Evolutionary conservation across 441 rosid species (phyloP).

Genomic region (Corymbia citriodora): DNA sequence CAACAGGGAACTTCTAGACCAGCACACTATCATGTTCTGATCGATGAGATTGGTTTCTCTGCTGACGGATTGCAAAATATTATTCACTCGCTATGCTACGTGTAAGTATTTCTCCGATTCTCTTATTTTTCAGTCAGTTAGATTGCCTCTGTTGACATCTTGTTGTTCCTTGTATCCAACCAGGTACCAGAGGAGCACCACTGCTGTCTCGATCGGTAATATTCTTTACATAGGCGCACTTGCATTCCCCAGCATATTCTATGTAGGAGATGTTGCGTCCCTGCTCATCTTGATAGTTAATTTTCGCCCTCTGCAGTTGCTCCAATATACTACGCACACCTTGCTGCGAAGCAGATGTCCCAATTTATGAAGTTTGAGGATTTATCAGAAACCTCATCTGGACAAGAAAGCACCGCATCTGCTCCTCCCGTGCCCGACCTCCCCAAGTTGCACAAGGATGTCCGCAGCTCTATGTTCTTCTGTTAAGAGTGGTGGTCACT

Average conservation of each 20-base stretch:
- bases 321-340: conserved; percentile 88
- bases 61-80: conserved; percentile 67
- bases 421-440: conserved; percentile 44
- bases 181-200: conserved; percentile 85
- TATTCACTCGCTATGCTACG: conserved; percentile 67
- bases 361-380: conserved; percentile 76
- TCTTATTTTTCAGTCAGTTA: not conserved
- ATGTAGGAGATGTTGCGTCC: not conserved
- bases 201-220: conserved; percentile 77
- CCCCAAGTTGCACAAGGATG: conserved; percentile 51
- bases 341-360: conserved; percentile 69
- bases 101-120: conserved; percentile 37
- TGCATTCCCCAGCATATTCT: not conserved
- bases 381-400: conserved; percentile 43
- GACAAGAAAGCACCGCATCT: conserved; percentile 22
- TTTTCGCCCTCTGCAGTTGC: conserved; percentile 48
- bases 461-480: conserved; percentile 76
- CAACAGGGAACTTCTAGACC: conserved; percentile 85
- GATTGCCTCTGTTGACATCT: not conserved
- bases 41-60: conserved; percentile 85
- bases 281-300: not conserved
- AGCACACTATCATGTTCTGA: conserved; percentile 78
- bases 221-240: not conserved
- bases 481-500: conserved; percentile 38
- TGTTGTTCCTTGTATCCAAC: not conserved